Conservation (phyloP, 768 basidiomycete genomes). For the Aureoboletus auriporus region DNA sequence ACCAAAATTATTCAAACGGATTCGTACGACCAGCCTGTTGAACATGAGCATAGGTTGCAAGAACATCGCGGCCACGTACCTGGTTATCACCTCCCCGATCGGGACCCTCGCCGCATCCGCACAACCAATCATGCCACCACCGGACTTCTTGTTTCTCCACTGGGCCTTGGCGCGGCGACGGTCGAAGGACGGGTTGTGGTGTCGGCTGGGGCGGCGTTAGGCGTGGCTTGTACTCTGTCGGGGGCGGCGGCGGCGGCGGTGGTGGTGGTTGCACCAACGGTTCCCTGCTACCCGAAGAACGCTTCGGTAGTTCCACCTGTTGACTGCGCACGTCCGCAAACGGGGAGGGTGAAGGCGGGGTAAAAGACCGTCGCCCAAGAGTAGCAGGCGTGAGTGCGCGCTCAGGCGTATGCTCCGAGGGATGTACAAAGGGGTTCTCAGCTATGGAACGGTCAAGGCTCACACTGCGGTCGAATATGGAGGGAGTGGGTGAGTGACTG, state of each 20-base stretch:
- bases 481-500: slow-evolving; percentile 26
- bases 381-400: slow-evolving; percentile 2
- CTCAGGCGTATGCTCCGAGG: slow-evolving; percentile 14
- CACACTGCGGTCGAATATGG: slow-evolving; percentile 11
- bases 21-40: slow-evolving; percentile 72
- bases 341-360: slow-evolving; percentile 17
- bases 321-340: slow-evolving; percentile 37
- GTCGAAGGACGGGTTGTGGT: slow-evolving; percentile 27
- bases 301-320: slow-evolving; percentile 3
- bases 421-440: slow-evolving; percentile 45
- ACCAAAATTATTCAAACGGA: slow-evolving; percentile 39
- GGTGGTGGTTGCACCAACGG: slow-evolving; percentile 26
- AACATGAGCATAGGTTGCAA: background rate
- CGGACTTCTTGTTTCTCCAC: slow-evolving; percentile 38
- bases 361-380: background rate
- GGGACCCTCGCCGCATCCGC: slow-evolving; percentile 72
- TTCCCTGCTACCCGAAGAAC: slow-evolving; percentile 5
- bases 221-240: slow-evolving; percentile 33
- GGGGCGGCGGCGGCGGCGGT: slow-evolving; percentile 46
- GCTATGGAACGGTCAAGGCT: slow-evolving; percentile 10
- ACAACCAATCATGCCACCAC: slow-evolving; percentile 89
- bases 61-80: slow-evolving; percentile 36
- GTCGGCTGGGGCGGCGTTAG: slow-evolving; percentile 33
- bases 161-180: slow-evolving; percentile 18
- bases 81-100: slow-evolving; percentile 71